Conservation (phyloP, 2,329 filamentous ascomycete genomes). For the Annulohypoxylon truncatum region DNA sequence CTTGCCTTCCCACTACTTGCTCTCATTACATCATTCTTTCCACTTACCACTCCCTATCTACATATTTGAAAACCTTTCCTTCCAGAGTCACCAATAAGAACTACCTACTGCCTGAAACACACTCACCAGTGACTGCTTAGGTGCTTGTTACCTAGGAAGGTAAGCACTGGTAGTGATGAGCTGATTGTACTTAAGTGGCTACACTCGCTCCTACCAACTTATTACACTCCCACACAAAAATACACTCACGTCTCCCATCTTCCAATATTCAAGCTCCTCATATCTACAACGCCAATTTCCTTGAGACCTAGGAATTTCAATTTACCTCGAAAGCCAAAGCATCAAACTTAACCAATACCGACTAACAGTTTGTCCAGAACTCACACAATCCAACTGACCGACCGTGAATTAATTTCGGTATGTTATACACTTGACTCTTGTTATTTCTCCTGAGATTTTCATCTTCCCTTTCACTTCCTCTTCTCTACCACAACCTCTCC, state of each 20-base stretch:
- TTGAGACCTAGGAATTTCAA: not conserved
- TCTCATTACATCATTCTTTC: not conserved
- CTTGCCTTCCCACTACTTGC: not conserved
- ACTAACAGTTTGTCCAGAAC: constrained; percentile 2
- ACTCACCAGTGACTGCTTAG: not conserved
- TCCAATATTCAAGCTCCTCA: not conserved
- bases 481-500: not conserved
- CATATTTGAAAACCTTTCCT: not conserved
- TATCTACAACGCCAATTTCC: not conserved
- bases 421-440: not conserved
- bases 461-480: not conserved
- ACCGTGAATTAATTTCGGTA: not conserved
- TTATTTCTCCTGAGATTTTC: not conserved
- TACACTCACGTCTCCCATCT: not conserved
- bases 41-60: not conserved
- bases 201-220: not conserved
- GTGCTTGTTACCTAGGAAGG: not conserved
- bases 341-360: not conserved
- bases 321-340: not conserved
- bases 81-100: not conserved
- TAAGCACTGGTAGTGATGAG: not conserved
- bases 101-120: not conserved
- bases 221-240: not conserved
- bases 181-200: not conserved
- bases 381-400: not conserved